These are phyloP conservation scores for Exophiala phaeomuriformis DNA, from an alignment of 2,329 filamentous ascomycete species.

Conservation along the genomic window DNA sequence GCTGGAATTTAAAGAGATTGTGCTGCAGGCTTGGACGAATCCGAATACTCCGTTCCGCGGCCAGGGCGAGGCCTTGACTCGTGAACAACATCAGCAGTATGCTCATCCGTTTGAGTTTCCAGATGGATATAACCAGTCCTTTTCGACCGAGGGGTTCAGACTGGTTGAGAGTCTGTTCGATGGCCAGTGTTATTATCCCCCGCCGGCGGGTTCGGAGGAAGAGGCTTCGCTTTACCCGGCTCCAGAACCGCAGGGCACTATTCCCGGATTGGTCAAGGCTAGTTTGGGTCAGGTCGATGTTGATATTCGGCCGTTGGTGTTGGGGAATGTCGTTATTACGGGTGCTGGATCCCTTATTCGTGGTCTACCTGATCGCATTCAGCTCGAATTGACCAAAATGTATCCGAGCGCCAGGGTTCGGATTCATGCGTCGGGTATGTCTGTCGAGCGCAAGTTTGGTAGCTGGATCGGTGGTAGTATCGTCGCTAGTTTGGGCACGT, in stretches of 20 bases:
- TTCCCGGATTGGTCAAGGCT: conserved; percentile 72
- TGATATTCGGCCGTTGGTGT: conserved; percentile 73
- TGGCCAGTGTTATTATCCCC: conserved; percentile 61
- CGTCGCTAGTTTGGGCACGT: conserved; percentile 86
- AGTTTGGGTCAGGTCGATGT: conserved; percentile 76
- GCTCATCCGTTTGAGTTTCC: conserved; percentile 88
- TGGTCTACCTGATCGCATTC: conserved; percentile 84
- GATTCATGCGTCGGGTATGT: conserved; percentile 77
- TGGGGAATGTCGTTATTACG: conserved; percentile 87
- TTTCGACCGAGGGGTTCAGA: conserved; percentile 77
- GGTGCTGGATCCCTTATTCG: conserved; percentile 81
- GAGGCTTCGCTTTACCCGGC: conserved; percentile 35
- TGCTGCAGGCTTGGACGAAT: conserved; percentile 79
- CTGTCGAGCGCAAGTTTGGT: conserved; percentile 82
- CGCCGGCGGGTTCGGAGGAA: conserved; percentile 35
- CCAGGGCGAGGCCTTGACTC: conserved; percentile 46
- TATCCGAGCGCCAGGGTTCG: conserved; percentile 83
- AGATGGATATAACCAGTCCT: conserved; percentile 92
- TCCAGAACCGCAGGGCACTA: conserved; percentile 66
- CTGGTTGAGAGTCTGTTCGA: conserved; percentile 89
- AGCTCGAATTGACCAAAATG: conserved; percentile 70
- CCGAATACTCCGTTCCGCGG: conserved; percentile 30
- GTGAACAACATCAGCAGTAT: conserved; percentile 71
- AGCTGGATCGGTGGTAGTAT: conserved; percentile 97
- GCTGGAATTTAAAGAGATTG: conserved; percentile 95